These are phyloP conservation scores for Pichiaceae sp. DNA, from an alignment of 1,139 yeast genomes.

Conservation along the genomic window DNA sequence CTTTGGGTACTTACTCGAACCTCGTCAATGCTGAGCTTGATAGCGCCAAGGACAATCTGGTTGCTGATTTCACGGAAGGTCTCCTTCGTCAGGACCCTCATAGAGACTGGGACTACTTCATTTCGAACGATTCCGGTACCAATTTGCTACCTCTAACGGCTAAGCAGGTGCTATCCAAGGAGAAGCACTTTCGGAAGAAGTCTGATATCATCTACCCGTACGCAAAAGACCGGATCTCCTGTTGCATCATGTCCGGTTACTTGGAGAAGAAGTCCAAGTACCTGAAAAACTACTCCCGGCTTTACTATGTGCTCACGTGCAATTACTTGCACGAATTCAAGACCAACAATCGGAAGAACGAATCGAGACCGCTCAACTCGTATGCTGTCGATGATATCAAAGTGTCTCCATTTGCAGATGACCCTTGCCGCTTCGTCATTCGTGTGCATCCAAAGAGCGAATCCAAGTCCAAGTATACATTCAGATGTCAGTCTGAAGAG, in stretches of 20 bases:
- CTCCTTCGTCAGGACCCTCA: slow-evolving; percentile 53
- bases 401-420: slow-evolving; percentile 20
- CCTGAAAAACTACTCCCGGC: slow-evolving; percentile 53
- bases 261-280: slow-evolving; percentile 52
- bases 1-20: slow-evolving; percentile 46
- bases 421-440: slow-evolving; percentile 26
- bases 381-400: slow-evolving; percentile 30
- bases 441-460: slow-evolving; percentile 12
- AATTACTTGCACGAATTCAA: slow-evolving; percentile 67
- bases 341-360: slow-evolving; percentile 52
- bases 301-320: slow-evolving; percentile 68
- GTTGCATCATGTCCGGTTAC: slow-evolving; percentile 47
- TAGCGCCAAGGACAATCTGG: slow-evolving; percentile 45
- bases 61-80: slow-evolving; percentile 57
- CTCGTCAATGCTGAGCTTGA: slow-evolving; percentile 52
- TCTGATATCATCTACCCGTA: slow-evolving; percentile 42
- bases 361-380: slow-evolving; percentile 32
- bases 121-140: slow-evolving; percentile 39
- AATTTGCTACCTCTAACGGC: slow-evolving; percentile 23
- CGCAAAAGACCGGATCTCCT: slow-evolving; percentile 43
- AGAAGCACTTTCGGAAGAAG: slow-evolving; percentile 34
- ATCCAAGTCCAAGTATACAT: slow-evolving; percentile 19
- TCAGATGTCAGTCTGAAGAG: slow-evolving; percentile 26
- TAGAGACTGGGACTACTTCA: slow-evolving; percentile 71
- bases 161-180: slow-evolving; percentile 26